Base-by-base conservation (phyloP, 2,329 filamentous ascomycete species). In the Trichophyton mentagrophytes region DNA sequence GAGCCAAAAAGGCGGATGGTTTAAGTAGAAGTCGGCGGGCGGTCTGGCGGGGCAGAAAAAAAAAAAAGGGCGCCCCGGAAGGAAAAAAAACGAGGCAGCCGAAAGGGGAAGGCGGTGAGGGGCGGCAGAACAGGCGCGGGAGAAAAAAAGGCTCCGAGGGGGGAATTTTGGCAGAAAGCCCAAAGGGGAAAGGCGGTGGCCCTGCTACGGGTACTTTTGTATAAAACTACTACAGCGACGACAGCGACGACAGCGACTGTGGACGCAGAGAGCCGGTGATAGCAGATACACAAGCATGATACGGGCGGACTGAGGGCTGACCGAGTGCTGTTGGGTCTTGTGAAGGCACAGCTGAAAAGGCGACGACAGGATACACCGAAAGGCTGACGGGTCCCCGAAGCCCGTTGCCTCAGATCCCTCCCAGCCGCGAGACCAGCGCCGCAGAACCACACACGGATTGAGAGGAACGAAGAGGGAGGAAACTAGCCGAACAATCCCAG, bases 41-140 rank as follows among this genome's bases (percentile, higher is more conserved):
- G 56, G 44, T 47, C 44, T 47, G 49, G 49, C 33, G 57, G 44
- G 57, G 57, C 40, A 59, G 27, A 59, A 46, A 36, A 44, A 17
- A 44, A 44, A 40, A 40, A 40, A 13, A 11, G 1, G 6, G 33
- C 33, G 33, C 33, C 13, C 38, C 36, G 42, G 42, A 47, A 47
- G 44, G 40, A 47, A 59, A 49, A 49, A 59, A 17, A 46, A 30
- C 7, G 57, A 59, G 15, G n/a, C 25, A 8, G 44, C 57, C 40
- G 44, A 36, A 59, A 46, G 25, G 22, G 25, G 49, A 27, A 59
- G 57, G 57, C 57, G 44, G 55, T 57, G 33, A 17, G n/a, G 7
- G 15, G 8, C 9, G 57, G 57, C 56, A 63, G 47, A 63, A 63
- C 33, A 38, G 11, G 33, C 1, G 22, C 22, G 22, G 22, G 3